Conservation (phyloP, 2,329 filamentous ascomycete species). For the Calycina marina region DNA sequence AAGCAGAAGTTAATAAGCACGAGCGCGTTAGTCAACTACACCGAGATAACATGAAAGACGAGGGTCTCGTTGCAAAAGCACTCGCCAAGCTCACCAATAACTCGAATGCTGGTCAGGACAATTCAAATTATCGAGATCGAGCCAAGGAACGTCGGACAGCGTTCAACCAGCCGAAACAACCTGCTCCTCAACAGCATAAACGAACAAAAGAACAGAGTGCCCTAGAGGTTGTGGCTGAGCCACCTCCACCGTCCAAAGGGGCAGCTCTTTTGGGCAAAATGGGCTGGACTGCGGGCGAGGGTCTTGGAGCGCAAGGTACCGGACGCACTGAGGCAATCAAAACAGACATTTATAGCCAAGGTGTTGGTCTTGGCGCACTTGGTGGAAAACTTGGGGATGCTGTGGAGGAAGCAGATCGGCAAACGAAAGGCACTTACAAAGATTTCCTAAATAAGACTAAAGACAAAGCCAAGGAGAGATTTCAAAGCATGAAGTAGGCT, state of each 20-base stretch:
- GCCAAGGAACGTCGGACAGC: slow-evolving; percentile 51
- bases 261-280: slow-evolving; percentile 57
- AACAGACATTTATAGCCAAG: slow-evolving; percentile 49
- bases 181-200: slow-evolving; percentile 24
- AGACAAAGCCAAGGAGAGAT: slow-evolving; percentile 52
- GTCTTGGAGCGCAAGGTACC: slow-evolving; percentile 46
- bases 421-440: slow-evolving; percentile 43
- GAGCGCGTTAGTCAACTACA: slow-evolving; percentile 44
- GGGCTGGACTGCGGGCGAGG: slow-evolving; percentile 53
- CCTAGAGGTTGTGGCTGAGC: slow-evolving; percentile 26
- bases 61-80: slow-evolving; percentile 28
- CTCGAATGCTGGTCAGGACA: slow-evolving; percentile 7
- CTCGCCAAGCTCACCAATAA: slow-evolving; percentile 24
- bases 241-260: slow-evolving; percentile 39
- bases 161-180: slow-evolving; percentile 45
- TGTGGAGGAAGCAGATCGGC: slow-evolving; percentile 43
- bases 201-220: slow-evolving; percentile 10
- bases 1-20: slow-evolving; percentile 41
- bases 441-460: slow-evolving; percentile 51
- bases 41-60: slow-evolving; percentile 36
- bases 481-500: slow-evolving; percentile 35
- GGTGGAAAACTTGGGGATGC: slow-evolving; percentile 58
- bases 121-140: slow-evolving; percentile 33
- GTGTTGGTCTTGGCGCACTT: slow-evolving; percentile 55
- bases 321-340: slow-evolving; percentile 50